Evolutionary conservation across 2,329 filamentous ascomycete genomes (phyloP).

Genomic region (Mollisia scopiformis): DNA sequence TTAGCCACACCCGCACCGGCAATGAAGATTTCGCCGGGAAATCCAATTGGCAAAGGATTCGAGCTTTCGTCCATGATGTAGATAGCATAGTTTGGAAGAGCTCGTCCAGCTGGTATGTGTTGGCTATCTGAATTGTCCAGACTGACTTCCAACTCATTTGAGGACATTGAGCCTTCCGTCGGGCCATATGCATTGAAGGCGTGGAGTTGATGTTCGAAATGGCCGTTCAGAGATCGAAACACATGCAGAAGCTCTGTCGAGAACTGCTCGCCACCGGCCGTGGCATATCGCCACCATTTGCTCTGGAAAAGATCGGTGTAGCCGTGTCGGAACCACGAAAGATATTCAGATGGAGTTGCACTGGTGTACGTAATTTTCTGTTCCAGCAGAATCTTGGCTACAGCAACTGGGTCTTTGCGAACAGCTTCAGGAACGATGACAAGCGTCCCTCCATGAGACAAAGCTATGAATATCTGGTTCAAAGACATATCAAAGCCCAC

Average conservation of each 20-base stretch:
- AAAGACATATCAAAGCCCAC: constrained; percentile 26
- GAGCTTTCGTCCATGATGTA: constrained; percentile 45
- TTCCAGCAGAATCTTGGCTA: constrained; percentile 20
- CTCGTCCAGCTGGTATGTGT: constrained; percentile 7
- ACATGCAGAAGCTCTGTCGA: constrained; percentile 27
- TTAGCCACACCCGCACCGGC: constrained; percentile 40
- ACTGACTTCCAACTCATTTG: constrained; percentile 26
- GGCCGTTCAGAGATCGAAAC: constrained; percentile 25
- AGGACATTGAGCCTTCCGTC: constrained; percentile 22
- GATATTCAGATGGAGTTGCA: constrained; percentile 31
- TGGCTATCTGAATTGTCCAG: not conserved
- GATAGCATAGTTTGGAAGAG: constrained; percentile 24
- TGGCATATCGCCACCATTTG: constrained; percentile 27
- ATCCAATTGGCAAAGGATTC: constrained; percentile 41
- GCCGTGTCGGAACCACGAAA: constrained; percentile 16
- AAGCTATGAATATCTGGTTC: constrained; percentile 20
- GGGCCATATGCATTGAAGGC: constrained; percentile 28
- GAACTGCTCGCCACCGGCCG: constrained; percentile 31
- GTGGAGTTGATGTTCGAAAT: constrained; percentile 17
- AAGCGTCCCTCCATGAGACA: constrained; percentile 22
- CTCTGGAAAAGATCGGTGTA: not conserved
- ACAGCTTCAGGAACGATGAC: constrained; percentile 13
- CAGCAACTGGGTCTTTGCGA: constrained; percentile 22
- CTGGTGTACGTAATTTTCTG: constrained; percentile 24
- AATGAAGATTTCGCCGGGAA: constrained; percentile 47